These are phyloP conservation scores for Hypoxylon sp. DNA, from an alignment of 2,329 filamentous ascomycete species.

Conservation along the genomic window DNA sequence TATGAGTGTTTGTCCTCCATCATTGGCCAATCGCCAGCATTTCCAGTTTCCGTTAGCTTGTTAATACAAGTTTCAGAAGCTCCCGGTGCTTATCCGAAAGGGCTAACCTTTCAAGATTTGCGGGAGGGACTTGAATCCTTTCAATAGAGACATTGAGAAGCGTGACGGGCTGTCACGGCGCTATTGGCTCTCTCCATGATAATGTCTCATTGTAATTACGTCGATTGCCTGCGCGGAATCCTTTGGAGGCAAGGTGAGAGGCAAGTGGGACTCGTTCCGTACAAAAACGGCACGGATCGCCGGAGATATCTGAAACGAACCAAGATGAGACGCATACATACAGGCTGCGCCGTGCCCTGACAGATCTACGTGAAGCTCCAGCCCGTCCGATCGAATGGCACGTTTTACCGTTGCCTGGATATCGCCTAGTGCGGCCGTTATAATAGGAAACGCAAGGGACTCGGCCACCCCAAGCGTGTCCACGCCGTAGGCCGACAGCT, in stretches of 20 bases:
- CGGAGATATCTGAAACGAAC: slow-evolving; percentile 4
- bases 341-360: slow-evolving; percentile 15
- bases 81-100: neutral
- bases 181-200: slow-evolving; percentile 5
- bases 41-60: neutral
- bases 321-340: slow-evolving; percentile 8
- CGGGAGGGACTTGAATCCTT: slow-evolving; percentile 23
- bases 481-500: slow-evolving; percentile 18
- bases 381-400: slow-evolving; percentile 9
- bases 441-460: neutral
- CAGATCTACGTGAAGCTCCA: neutral
- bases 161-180: slow-evolving; percentile 6
- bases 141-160: slow-evolving; percentile 1
- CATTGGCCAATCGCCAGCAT: slow-evolving; percentile 7
- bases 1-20: slow-evolving; percentile 1
- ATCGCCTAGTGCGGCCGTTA: neutral
- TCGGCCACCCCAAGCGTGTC: neutral
- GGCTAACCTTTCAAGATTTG: slow-evolving; percentile 1
- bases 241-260: neutral
- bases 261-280: neutral
- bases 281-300: neutral
- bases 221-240: slow-evolving; percentile 1
- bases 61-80: slow-evolving; percentile 16
- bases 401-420: slow-evolving; percentile 4
- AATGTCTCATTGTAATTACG: slow-evolving; percentile 1